A percentile compares a stretch with the other conserved stretches of the same genome.
Conservation (phyloP, 176 grass and related monocot genomes). For the Bromus sterilis region DNA sequence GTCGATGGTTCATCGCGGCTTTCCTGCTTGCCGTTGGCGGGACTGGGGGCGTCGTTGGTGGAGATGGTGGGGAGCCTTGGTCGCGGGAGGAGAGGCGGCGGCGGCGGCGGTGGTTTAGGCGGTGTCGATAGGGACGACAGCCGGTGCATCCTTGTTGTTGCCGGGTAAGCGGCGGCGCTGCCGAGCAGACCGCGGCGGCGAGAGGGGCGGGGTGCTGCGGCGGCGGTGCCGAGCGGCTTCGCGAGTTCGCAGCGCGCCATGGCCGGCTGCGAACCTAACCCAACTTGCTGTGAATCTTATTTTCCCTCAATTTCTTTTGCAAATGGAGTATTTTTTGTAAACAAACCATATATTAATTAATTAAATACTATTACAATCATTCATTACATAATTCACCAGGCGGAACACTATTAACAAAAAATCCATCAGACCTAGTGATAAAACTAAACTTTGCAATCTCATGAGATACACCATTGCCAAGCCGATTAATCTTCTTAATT, state of each 20-base stretch:
- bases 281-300: too few species aligned
- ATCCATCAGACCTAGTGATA: too few species aligned
- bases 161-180: neutral
- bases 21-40: neutral
- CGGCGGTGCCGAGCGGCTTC: neutral
- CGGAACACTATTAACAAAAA: too few species aligned
- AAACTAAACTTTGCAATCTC: too few species aligned
- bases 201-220: neutral
- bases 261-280: too few species aligned
- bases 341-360: too few species aligned
- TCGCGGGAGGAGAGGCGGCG: conserved; percentile 11
- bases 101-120: conserved; percentile 14
- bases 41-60: neutral
- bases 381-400: too few species aligned
- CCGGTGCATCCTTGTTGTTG: neutral
- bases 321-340: too few species aligned
- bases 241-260: conserved; percentile 20
- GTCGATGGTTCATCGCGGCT: neutral
- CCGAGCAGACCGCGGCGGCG: neutral
- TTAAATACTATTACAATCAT: too few species aligned
- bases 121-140: neutral
- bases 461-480: too few species aligned
- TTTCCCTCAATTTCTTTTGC: too few species aligned
- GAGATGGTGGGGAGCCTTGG: conserved; percentile 29
- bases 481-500: too few species aligned